phyloP scores from a whole-genome alignment of 75 land plant species.

The Chamaecyparis obtusa region DNA sequence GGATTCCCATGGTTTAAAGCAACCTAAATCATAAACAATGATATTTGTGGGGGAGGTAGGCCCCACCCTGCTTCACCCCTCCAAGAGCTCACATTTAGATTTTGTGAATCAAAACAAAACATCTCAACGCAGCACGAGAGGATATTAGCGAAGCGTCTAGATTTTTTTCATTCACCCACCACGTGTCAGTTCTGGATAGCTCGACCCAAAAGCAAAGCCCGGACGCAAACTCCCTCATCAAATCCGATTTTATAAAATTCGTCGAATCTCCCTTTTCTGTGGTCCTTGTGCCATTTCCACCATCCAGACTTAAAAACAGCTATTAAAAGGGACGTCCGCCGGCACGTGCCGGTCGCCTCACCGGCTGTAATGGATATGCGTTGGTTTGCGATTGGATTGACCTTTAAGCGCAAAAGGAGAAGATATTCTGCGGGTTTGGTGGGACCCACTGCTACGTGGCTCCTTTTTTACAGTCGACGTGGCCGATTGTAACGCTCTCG shows the following conservation, averaged over 20 bases:
- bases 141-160: background rate
- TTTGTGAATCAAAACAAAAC: background rate
- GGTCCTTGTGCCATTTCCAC: background rate
- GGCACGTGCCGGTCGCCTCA: background rate
- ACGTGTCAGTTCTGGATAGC: background rate
- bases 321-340: background rate
- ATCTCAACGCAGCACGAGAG: background rate
- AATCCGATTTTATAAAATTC: background rate
- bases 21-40: too few species aligned
- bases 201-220: background rate
- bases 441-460: background rate
- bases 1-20: too few species aligned
- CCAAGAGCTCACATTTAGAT: background rate
- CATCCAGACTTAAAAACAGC: background rate
- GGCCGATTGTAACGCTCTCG: background rate
- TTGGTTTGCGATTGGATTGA: background rate
- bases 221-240: background rate
- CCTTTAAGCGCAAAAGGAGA: background rate
- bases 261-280: background rate
- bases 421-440: background rate
- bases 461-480: background rate
- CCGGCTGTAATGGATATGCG: background rate
- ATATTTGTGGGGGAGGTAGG: too few species aligned
- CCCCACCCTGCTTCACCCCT: background rate
- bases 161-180: background rate